These are phyloP conservation scores for Leccinum griseonigrum DNA, from an alignment of 1,284 basidiomycete species.

Conservation along the genomic window DNA sequence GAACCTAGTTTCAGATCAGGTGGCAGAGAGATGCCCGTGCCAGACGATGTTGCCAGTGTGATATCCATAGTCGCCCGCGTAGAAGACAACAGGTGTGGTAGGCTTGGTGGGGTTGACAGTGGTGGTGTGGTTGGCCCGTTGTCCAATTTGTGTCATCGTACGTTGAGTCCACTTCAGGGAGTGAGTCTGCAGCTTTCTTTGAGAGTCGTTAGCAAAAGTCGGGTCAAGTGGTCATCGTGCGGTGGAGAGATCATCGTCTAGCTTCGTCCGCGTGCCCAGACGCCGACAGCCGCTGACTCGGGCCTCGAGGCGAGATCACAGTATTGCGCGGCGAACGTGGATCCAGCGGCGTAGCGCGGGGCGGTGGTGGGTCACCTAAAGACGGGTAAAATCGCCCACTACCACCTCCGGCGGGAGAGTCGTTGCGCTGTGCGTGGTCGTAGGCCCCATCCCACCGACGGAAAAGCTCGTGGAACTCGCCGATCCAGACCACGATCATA, in stretches of 20 bases:
- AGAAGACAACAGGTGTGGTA: constrained; percentile 42
- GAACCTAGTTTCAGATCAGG: constrained; percentile 42
- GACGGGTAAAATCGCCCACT: constrained; percentile 11
- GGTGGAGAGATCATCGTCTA: constrained; percentile 10
- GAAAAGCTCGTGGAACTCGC: constrained; percentile 17
- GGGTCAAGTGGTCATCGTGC: neutral
- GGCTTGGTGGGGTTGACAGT: constrained; percentile 39
- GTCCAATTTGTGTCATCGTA: constrained; percentile 41
- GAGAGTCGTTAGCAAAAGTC: constrained; percentile 5
- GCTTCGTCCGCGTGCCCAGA: constrained; percentile 18
- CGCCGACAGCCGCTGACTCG: constrained; percentile 2
- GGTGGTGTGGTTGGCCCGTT: constrained; percentile 35
- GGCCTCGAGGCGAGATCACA: constrained; percentile 17
- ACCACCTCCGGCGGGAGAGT: constrained; percentile 6
- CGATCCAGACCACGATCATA: constrained; percentile 31
- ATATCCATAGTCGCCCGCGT: constrained; percentile 52
- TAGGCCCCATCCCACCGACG: constrained; percentile 6
- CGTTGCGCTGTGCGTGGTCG: constrained; percentile 14
- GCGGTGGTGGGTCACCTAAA: constrained; percentile 12
- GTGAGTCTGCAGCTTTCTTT: constrained; percentile 27
- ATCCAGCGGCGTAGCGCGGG: constrained; percentile 8
- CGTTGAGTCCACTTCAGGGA: constrained; percentile 23
- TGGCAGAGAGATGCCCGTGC: constrained; percentile 48
- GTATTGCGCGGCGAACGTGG: constrained; percentile 11
- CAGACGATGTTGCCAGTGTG: constrained; percentile 57